phyloP scores from a whole-genome alignment of 495 filamentous ascomycete species.

The Penicillium taxi region DNA sequence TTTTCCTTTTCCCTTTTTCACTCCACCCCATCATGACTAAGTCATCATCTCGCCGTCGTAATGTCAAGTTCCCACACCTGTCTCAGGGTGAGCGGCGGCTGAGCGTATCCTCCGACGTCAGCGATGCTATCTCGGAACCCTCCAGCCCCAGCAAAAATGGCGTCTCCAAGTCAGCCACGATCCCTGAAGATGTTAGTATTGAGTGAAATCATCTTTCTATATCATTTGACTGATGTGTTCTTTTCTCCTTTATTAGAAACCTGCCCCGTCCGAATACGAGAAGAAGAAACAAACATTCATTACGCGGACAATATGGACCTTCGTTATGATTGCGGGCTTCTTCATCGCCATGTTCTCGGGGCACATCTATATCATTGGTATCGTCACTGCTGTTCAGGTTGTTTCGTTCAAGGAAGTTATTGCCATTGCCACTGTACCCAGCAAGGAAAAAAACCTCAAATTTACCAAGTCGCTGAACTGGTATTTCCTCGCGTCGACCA shows the following conservation, averaged over 20 bases:
- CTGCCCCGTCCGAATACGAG: slow-evolving; percentile 69
- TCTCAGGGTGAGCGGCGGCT: slow-evolving; percentile 51
- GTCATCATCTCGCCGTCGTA: slow-evolving; percentile 68
- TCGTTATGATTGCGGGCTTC: slow-evolving; percentile 93
- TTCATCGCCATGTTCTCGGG: slow-evolving; percentile 87
- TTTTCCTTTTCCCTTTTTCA: slow-evolving; percentile 8
- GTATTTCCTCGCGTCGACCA: slow-evolving; percentile 97
- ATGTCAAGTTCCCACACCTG: slow-evolving; percentile 75
- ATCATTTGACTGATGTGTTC: too few relatives aligned
- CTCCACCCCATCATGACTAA: slow-evolving; percentile 50
- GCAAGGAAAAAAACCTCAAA: slow-evolving; percentile 77
- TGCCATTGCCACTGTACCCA: slow-evolving; percentile 91
- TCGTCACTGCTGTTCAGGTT: slow-evolving; percentile 90
- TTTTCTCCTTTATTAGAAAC: slow-evolving; percentile 22
- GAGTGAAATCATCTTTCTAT: too few relatives aligned
- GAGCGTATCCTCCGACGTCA: slow-evolving; percentile 68
- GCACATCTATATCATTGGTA: slow-evolving; percentile 90
- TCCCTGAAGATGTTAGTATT: slow-evolving; percentile 44
- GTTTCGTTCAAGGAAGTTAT: slow-evolving; percentile 99
- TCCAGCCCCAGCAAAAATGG: slow-evolving; percentile 48
- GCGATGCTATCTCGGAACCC: slow-evolving; percentile 62
- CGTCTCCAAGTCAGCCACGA: slow-evolving; percentile 38
- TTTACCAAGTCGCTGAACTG: slow-evolving; percentile 96
- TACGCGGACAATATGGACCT: slow-evolving; percentile 93
- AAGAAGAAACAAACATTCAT: slow-evolving; percentile 99